Conservation (phyloP, 495 filamentous ascomycete genomes). For the Choiromyces venosus region DNA sequence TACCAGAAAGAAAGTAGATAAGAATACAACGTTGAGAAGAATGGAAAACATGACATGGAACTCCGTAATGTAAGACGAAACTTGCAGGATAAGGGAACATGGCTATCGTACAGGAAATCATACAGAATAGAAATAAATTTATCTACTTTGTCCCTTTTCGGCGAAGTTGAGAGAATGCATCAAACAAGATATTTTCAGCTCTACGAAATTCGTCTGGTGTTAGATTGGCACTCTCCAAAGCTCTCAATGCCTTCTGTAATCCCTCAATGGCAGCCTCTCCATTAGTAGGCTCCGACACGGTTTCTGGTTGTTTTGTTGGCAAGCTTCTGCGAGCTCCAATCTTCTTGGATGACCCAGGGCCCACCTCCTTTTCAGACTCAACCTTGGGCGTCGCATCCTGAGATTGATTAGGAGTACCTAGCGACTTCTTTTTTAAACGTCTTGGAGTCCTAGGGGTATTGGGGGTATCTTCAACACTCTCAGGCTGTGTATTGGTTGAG, state of each 20-base stretch:
- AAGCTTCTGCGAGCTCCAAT: conserved; percentile 3
- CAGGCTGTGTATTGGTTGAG: background rate
- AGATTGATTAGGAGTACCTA: background rate
- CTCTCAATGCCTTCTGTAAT: conserved; percentile 15
- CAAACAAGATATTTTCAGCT: conserved; percentile 29
- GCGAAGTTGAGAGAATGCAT: conserved; percentile 26
- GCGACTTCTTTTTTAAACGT: background rate
- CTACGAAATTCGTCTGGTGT: conserved; percentile 18
- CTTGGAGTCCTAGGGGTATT: background rate
- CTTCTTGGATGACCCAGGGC: background rate
- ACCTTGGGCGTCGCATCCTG: background rate
- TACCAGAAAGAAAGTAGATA: background rate
- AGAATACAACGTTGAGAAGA: background rate
- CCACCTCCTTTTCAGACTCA: background rate
- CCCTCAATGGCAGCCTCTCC: conserved; percentile 13
- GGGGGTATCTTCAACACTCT: background rate
- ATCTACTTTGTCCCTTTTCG: conserved; percentile 11
- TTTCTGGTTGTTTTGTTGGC: background rate
- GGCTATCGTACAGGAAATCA: background rate
- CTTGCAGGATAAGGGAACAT: background rate
- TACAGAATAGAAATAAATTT: background rate
- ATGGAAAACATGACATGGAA: background rate
- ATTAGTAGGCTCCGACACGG: background rate
- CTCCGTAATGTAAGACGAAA: background rate
- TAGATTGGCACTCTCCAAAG: conserved; percentile 10